Percentiles rank a stretch among this genome's conserved stretches.
Evolutionary conservation across 768 basidiomycete genomes (phyloP).

Genomic region (Trametes sanguinea): DNA sequence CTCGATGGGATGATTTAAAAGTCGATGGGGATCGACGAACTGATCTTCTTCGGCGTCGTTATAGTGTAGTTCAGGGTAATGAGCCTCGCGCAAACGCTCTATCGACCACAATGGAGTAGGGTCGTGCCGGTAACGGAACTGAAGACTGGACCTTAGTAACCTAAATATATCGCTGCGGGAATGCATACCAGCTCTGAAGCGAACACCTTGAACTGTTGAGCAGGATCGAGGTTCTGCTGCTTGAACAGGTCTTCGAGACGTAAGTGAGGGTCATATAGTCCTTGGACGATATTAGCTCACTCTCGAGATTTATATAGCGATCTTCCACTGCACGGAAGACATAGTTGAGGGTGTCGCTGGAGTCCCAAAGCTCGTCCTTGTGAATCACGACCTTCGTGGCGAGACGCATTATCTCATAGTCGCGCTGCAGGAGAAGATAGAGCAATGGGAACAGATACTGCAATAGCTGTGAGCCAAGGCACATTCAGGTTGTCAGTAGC

Average conservation of each 20-base stretch:
- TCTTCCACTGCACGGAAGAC: slow-evolving; percentile 26
- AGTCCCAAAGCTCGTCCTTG: slow-evolving; percentile 33
- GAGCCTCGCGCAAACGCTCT: slow-evolving; percentile 16
- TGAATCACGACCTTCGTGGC: slow-evolving; percentile 31
- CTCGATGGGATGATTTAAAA: slow-evolving; percentile 30
- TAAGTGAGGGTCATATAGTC: no score
- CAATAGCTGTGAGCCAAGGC: not conserved
- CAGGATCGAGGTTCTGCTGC: slow-evolving; percentile 31
- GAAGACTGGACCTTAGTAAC: not conserved
- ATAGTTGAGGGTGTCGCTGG: slow-evolving; percentile 26
- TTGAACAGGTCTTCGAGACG: slow-evolving; percentile 30
- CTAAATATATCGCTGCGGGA: no score
- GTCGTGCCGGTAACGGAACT: slow-evolving; percentile 22
- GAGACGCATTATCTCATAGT: slow-evolving; percentile 36
- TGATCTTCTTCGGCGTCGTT: slow-evolving; percentile 28
- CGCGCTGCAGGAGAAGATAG: slow-evolving; percentile 37
- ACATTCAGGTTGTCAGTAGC: not conserved
- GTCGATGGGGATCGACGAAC: slow-evolving; percentile 15
- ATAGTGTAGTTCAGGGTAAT: slow-evolving; percentile 23
- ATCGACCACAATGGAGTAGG: slow-evolving; percentile 6
- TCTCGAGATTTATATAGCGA: slow-evolving; percentile 29
- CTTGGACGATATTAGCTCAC: slow-evolving; percentile 14
- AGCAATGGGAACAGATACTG: slow-evolving; percentile 40
- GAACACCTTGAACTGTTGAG: slow-evolving; percentile 30
- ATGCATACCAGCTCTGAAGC: slow-evolving; percentile 31